Evolutionary conservation across 441 rosid species (phyloP).

Genomic region (Rhodomyrtus psidioides): DNA sequence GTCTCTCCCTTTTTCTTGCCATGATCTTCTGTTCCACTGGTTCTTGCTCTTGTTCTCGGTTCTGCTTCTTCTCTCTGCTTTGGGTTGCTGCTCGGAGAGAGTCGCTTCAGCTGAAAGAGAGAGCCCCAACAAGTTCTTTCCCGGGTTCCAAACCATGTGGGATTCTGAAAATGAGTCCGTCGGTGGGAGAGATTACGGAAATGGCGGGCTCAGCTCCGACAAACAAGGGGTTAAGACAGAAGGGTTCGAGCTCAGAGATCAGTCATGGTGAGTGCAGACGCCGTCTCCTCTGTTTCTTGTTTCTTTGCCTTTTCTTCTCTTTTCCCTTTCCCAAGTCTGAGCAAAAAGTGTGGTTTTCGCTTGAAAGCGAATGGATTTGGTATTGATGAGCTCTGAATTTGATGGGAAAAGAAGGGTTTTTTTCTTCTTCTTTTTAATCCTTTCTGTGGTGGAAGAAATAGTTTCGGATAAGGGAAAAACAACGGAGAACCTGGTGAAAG

Average conservation of each 20-base stretch:
- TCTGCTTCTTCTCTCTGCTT: not conserved
- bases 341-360: too few relatives aligned
- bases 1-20: slow-evolving; percentile 13
- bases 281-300: not conserved
- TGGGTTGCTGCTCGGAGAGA: not conserved
- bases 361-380: not conserved
- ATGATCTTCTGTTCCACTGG: slow-evolving; percentile 17
- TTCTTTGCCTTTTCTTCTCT: not conserved
- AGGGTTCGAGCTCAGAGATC: slow-evolving; percentile 84
- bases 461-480: not conserved
- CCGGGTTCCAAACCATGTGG: slow-evolving; percentile 55
- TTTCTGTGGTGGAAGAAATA: not conserved
- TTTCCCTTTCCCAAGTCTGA: not conserved
- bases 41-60: not conserved
- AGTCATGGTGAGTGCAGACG: slow-evolving; percentile 54
- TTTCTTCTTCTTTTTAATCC: not conserved
- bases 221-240: slow-evolving; percentile 68
- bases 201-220: slow-evolving; percentile 57
- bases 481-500: not conserved
- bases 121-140: not conserved
- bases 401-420: not conserved
- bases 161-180: slow-evolving; percentile 71
- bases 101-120: not conserved
- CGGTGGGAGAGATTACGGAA: slow-evolving; percentile 71
- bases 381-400: not conserved